Conservation (phyloP, 1,284 basidiomycete species). For the Ganoderma sp. region DNA sequence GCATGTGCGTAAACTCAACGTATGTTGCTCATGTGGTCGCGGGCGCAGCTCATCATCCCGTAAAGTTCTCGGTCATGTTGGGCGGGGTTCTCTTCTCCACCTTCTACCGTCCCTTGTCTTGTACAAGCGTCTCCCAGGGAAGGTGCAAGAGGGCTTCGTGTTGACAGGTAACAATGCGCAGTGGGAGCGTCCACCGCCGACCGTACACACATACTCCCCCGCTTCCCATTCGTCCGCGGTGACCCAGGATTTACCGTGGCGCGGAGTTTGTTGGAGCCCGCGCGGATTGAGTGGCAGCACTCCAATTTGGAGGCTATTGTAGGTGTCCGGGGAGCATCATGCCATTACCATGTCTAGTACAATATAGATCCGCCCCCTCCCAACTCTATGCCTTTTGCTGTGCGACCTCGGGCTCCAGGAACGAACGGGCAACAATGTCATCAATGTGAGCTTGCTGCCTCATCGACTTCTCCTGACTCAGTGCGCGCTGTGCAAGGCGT, state of each 20-base stretch:
- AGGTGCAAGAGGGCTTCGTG: background rate
- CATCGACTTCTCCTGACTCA: conserved; percentile 30
- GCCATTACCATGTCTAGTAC: conserved; percentile 25
- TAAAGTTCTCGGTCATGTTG: conserved; percentile 4
- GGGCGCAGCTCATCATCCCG: conserved; percentile 1
- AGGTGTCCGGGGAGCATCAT: conserved; percentile 7
- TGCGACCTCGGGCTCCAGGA: conserved; percentile 34
- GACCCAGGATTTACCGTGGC: background rate
- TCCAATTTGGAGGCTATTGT: background rate
- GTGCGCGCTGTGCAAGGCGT: conserved; percentile 19
- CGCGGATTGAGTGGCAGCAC: background rate
- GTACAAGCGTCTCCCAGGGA: background rate
- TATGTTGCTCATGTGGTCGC: conserved; percentile 1
- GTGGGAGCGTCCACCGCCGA: background rate
- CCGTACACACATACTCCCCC: background rate
- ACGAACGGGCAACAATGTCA: conserved; percentile 35
- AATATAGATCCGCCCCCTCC: conserved; percentile 13
- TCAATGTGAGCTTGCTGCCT: conserved; percentile 31
- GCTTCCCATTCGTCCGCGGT: conserved; percentile 1
- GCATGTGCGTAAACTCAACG: background rate
- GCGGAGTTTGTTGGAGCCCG: background rate
- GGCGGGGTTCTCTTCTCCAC: background rate
- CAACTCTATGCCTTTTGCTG: conserved; percentile 11
- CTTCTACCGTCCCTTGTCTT: background rate
- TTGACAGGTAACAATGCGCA: background rate